Evolutionary conservation across 345 rosid species (phyloP).

Genomic region (Aquilaria yunnanensis): DNA sequence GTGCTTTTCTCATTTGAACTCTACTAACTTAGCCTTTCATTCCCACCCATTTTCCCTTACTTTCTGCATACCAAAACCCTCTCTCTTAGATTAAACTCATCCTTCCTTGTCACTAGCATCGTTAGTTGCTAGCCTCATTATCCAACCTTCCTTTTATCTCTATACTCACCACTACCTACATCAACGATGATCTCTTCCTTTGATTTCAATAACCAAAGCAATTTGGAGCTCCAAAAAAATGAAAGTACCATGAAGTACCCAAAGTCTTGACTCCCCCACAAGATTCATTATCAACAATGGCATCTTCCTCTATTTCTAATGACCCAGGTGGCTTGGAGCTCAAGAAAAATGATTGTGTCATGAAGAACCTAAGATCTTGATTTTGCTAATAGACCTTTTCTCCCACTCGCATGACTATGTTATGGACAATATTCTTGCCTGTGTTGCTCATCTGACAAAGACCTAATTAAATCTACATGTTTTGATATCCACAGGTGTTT

Average conservation of each 20-base stretch:
- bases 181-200: not conserved
- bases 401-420: slow-evolving; percentile 24
- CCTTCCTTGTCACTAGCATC: slow-evolving; percentile 27
- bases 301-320: too few species aligned
- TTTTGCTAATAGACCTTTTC: slow-evolving; percentile 1
- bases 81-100: slow-evolving; percentile 11
- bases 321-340: too few species aligned
- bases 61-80: slow-evolving; percentile 8
- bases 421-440: slow-evolving; percentile 30
- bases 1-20: slow-evolving; percentile 25
- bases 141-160: slow-evolving; percentile 13
- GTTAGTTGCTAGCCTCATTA: slow-evolving; percentile 26
- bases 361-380: too few species aligned
- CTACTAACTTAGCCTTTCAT: slow-evolving; percentile 26
- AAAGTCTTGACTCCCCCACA: slow-evolving; percentile 15
- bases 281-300: too few species aligned
- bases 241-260: slow-evolving; percentile 30
- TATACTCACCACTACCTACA: slow-evolving; percentile 28
- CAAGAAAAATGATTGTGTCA: too few species aligned
- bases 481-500: slow-evolving; percentile 27
- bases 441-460: slow-evolving; percentile 31
- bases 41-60: slow-evolving; percentile 32
- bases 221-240: slow-evolving; percentile 40
- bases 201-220: slow-evolving; percentile 21
- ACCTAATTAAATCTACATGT: slow-evolving; percentile 28